Conservation (phyloP, 2,329 filamentous ascomycete genomes). For the Coniochaeta prunicola region DNA sequence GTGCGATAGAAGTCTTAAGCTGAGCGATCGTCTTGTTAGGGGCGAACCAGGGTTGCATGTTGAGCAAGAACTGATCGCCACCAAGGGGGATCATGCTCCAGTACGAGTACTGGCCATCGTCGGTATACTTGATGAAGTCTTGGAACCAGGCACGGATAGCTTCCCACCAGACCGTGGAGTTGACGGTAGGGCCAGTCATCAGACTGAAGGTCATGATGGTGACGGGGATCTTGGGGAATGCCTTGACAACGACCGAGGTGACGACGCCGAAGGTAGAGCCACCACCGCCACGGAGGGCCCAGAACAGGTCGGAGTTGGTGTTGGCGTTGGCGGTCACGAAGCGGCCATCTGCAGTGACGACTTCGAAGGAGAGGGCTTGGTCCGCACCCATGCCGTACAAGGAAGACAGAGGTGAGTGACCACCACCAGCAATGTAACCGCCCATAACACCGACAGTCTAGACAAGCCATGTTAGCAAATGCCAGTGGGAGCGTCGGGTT, state of each 20-base stretch:
- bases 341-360: constrained; percentile 37
- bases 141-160: constrained; percentile 20
- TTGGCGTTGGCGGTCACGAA: constrained; percentile 32
- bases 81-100: constrained; percentile 15
- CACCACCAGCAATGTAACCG: constrained; percentile 41
- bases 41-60: constrained; percentile 18
- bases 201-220: constrained; percentile 12
- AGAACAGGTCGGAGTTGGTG: constrained; percentile 38
- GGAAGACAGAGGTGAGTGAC: constrained; percentile 44
- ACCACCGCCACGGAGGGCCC: constrained; percentile 40
- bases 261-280: constrained; percentile 30
- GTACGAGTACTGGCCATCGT: constrained; percentile 23
- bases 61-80: constrained; percentile 15
- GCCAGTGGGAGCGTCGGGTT: neutral
- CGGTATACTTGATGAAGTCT: constrained; percentile 18
- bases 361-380: constrained; percentile 38
- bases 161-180: constrained; percentile 30
- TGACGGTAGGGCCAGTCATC: constrained; percentile 22
- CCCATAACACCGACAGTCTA: constrained; percentile 40
- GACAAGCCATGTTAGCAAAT: neutral
- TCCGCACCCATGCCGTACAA: constrained; percentile 43
- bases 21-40: constrained; percentile 12
- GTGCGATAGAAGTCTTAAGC: constrained; percentile 13
- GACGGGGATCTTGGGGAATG: constrained; percentile 10
- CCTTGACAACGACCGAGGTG: constrained; percentile 16